A percentile compares a stretch with the other conserved stretches of the same genome.
Conservation (phyloP, 768 basidiomycete species). For the Grammothele lineata region DNA sequence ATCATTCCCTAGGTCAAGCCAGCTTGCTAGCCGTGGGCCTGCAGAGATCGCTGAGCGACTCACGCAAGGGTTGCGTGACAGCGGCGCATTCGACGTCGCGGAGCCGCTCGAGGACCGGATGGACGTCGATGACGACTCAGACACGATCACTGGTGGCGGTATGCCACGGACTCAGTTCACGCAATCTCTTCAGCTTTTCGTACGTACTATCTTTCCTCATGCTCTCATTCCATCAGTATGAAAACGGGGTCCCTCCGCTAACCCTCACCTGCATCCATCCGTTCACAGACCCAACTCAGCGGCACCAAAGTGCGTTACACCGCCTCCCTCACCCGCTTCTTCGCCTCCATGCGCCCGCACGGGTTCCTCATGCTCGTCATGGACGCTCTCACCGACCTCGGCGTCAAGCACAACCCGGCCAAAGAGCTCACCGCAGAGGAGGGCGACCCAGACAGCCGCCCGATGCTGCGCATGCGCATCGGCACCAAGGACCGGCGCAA, state of each 20-base stretch:
- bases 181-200: slow-evolving; percentile 76
- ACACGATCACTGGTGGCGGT: slow-evolving; percentile 51
- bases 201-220: no score
- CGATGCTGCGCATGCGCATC: slow-evolving; percentile 41
- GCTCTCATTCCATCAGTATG: no score
- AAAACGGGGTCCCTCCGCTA: no score
- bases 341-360: slow-evolving; percentile 52
- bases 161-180: slow-evolving; percentile 67
- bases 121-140: slow-evolving; percentile 50
- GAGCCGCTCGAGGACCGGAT: slow-evolving; percentile 42
- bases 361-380: slow-evolving; percentile 51
- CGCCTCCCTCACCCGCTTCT: slow-evolving; percentile 80
- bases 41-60: slow-evolving; percentile 64
- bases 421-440: slow-evolving; percentile 14
- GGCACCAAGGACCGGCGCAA: slow-evolving; percentile 66
- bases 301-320: slow-evolving; percentile 62
- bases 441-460: slow-evolving; percentile 3
- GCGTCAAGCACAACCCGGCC: slow-evolving; percentile 47
- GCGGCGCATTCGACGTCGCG: slow-evolving; percentile 74
- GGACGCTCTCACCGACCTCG: slow-evolving; percentile 44
- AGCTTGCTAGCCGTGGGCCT: slow-evolving; percentile 51
- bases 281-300: no score
- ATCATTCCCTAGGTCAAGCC: slow-evolving; percentile 61
- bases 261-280: no score
- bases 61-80: slow-evolving; percentile 58